phyloP scores from a whole-genome alignment of 2,329 filamentous ascomycete genomes.

The Ilyonectria robusta region DNA sequence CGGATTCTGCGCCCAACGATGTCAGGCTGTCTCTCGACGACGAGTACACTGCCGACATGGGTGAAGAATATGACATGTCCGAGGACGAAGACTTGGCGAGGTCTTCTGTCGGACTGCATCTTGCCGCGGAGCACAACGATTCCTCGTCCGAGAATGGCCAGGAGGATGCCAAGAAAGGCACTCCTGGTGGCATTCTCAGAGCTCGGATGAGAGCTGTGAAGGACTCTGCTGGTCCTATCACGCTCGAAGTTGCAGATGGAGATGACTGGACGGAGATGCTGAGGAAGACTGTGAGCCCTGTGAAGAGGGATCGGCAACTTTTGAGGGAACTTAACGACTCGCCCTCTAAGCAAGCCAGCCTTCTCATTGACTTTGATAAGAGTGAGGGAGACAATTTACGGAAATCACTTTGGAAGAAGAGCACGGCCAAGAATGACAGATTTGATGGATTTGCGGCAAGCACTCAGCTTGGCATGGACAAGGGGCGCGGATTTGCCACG shows the following conservation, averaged over 20 bases:
- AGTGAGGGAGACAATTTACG: conserved; percentile 66
- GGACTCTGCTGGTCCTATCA: conserved; percentile 70
- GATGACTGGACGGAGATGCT: conserved; percentile 96
- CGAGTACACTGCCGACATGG: conserved; percentile 69
- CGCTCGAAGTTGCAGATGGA: conserved; percentile 74
- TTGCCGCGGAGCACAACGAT: conserved; percentile 80
- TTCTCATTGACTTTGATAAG: conserved; percentile 47
- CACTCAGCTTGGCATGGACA: conserved; percentile 55
- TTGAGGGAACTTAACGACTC: conserved; percentile 74
- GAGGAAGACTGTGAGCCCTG: conserved; percentile 92
- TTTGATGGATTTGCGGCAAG: conserved; percentile 48
- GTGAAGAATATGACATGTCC: conserved; percentile 82
- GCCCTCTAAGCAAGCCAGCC: conserved; percentile 48
- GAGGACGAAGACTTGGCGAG: conserved; percentile 83
- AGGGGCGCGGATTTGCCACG: conserved; percentile 81
- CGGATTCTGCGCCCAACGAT: conserved; percentile 79
- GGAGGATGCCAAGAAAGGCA: conserved; percentile 60
- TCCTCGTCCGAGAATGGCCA: conserved; percentile 68
- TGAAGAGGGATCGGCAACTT: conserved; percentile 89
- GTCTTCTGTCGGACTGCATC: conserved; percentile 80
- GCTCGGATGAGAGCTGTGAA: conserved; percentile 76
- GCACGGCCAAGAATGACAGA: conserved; percentile 48
- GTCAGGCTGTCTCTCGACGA: conserved; percentile 74
- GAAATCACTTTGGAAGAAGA: conserved; percentile 55
- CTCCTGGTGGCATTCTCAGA: conserved; percentile 73